Percentiles rank a stretch among this genome's conserved stretches.
Conservation (phyloP, 1,284 basidiomycete species). For the Grifola frondosa region DNA sequence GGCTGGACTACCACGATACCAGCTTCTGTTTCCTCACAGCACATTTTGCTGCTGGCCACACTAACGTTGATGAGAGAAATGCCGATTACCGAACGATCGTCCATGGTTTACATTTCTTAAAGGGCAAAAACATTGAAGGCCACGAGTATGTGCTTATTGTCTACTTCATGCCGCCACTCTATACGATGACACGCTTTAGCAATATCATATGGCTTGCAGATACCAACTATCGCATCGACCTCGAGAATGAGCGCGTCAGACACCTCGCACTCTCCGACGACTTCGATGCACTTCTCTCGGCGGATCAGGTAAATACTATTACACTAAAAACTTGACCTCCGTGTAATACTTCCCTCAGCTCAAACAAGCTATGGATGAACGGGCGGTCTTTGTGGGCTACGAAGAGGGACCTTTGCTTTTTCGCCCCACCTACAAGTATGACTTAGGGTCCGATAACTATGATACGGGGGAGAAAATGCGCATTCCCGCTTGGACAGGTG, state of each 20-base stretch:
- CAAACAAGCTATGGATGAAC: constrained; percentile 65
- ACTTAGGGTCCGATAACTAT: constrained; percentile 81
- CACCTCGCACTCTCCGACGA: constrained; percentile 61
- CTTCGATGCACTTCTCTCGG: constrained; percentile 71
- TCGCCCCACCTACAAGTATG: constrained; percentile 87
- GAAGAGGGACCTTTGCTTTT: constrained; percentile 89
- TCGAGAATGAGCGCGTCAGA: constrained; percentile 82
- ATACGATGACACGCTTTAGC: constrained; percentile 37
- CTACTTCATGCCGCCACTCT: background rate
- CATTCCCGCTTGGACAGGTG: constrained; percentile 97
- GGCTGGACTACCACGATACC: constrained; percentile 88
- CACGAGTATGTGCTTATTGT: constrained; percentile 71
- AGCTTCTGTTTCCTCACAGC: constrained; percentile 95
- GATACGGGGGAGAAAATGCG: constrained; percentile 97
- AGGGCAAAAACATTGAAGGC: constrained; percentile 84
- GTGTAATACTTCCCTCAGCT: constrained; percentile 45
- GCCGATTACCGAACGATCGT: constrained; percentile 90
- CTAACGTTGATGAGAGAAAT: constrained; percentile 88
- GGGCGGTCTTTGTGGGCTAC: constrained; percentile 80
- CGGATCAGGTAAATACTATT: constrained; percentile 74
- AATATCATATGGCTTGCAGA: constrained; percentile 94
- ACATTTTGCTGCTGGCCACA: constrained; percentile 93
- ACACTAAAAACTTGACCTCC: constrained; percentile 1
- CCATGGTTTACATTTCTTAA: constrained; percentile 80
- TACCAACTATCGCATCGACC: constrained; percentile 91